Percentiles rank a stretch among this genome's conserved stretches.
Conservation (phyloP, 352 stramenopile species). For the Pythium brassicae region DNA sequence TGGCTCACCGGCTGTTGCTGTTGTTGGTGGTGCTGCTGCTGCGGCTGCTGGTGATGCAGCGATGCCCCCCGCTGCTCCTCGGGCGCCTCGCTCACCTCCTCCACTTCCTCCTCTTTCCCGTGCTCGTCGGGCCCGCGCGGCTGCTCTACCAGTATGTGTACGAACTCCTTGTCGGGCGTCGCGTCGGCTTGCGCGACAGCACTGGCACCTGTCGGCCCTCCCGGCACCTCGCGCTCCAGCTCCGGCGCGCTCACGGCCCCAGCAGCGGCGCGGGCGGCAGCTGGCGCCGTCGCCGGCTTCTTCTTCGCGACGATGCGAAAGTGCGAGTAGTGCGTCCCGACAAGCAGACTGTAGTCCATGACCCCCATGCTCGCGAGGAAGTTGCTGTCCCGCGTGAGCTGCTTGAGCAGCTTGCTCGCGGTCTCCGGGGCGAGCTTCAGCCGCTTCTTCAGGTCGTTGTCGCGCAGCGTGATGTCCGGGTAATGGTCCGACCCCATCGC, state of each 20-base stretch:
- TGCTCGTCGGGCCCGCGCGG: constrained; percentile 10
- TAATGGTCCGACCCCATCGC: constrained; percentile 70
- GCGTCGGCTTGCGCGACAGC: neutral
- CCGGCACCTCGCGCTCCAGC: constrained; percentile 5
- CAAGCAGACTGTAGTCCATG: constrained; percentile 91
- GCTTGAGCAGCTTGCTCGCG: constrained; percentile 61
- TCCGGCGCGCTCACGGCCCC: neutral
- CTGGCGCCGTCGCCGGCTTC: constrained; percentile 6
- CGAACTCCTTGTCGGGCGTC: constrained; percentile 27
- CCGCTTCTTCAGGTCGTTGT: constrained; percentile 86
- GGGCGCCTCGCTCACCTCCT: neutral
- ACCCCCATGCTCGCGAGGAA: constrained; percentile 81
- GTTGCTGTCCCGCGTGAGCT: constrained; percentile 79
- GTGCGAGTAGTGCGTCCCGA: constrained; percentile 83
- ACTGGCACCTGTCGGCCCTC: too few relatives aligned
- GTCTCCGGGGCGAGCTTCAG: constrained; percentile 59
- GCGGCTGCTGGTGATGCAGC: neutral
- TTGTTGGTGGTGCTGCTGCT: constrained; percentile 1
- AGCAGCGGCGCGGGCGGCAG: too few relatives aligned
- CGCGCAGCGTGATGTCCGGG: constrained; percentile 72
- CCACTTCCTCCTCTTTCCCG: constrained; percentile 3
- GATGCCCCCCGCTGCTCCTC: neutral
- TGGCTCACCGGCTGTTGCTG: neutral
- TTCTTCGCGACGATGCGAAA: constrained; percentile 61
- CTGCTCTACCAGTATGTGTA: constrained; percentile 26